phyloP scores from a whole-genome alignment of 805 yeast species.

The Ogataea zsoltii region DNA sequence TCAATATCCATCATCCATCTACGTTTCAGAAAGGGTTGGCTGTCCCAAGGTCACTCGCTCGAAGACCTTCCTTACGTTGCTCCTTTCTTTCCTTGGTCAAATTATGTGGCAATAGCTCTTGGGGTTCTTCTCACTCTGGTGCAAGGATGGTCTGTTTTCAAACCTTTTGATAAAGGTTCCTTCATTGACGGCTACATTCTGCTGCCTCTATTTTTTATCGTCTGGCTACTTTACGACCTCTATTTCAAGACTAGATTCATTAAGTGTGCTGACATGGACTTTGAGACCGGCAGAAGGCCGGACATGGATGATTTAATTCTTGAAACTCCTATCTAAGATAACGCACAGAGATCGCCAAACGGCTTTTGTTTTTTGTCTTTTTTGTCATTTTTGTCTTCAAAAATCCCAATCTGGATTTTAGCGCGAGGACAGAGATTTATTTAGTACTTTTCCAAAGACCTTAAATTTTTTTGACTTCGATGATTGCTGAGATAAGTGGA shows the following conservation, averaged over 20 bases:
- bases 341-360: too few species aligned
- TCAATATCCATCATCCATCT: slow-evolving; percentile 52
- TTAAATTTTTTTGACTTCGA: too few species aligned
- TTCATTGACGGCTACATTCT: slow-evolving; percentile 62
- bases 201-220: slow-evolving; percentile 53
- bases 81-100: slow-evolving; percentile 49
- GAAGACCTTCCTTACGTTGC: slow-evolving; percentile 22
- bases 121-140: slow-evolving; percentile 73
- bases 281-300: slow-evolving; percentile 49
- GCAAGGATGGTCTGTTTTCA: slow-evolving; percentile 64
- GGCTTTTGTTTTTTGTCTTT: too few species aligned
- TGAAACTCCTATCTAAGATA: too few species aligned
- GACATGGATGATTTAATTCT: slow-evolving; percentile 14
- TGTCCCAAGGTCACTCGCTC: slow-evolving; percentile 16
- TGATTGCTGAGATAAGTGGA: too few species aligned
- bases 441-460: background rate
- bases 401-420: background rate
- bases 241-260: slow-evolving; percentile 29
- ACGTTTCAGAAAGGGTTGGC: slow-evolving; percentile 39
- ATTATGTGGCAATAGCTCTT: slow-evolving; percentile 41
- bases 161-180: slow-evolving; percentile 54
- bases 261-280: slow-evolving; percentile 44
- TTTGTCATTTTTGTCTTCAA: background rate
- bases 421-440: background rate
- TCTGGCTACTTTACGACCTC: slow-evolving; percentile 28